Conservation (phyloP, 2,329 filamentous ascomycete genomes). For the Fusarium succisae region DNA sequence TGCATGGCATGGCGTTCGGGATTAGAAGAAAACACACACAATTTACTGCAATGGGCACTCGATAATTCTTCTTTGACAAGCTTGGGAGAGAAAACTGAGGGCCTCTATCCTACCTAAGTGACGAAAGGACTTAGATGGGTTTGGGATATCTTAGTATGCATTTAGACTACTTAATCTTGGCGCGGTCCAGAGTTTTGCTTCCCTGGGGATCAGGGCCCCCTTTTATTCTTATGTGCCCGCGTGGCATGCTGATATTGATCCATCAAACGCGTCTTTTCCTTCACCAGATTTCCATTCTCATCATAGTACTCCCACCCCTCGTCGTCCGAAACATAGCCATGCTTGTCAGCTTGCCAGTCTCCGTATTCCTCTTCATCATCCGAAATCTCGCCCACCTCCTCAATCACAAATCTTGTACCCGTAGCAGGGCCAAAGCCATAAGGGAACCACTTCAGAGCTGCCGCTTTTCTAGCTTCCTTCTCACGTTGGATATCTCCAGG, state of each 20-base stretch:
- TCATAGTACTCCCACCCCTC: neutral
- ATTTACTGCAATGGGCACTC: neutral
- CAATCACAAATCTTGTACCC: slow-evolving; percentile 54
- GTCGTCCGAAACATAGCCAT: slow-evolving; percentile 23
- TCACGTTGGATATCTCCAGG: slow-evolving; percentile 50
- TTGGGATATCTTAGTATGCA: neutral
- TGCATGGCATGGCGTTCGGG: slow-evolving; percentile 42
- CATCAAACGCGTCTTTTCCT: slow-evolving; percentile 11
- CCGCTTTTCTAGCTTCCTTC: slow-evolving; percentile 51
- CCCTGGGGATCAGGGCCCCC: neutral
- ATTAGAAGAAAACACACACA: slow-evolving; percentile 20
- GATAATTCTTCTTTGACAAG: neutral
- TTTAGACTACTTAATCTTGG: neutral
- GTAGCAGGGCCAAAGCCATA: slow-evolving; percentile 57
- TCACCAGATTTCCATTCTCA: slow-evolving; percentile 5
- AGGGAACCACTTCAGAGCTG: slow-evolving; percentile 57
- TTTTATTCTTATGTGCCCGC: neutral
- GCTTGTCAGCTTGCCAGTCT: slow-evolving; percentile 48
- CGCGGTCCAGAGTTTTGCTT: neutral
- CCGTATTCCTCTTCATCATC: slow-evolving; percentile 56
- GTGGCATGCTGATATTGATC: slow-evolving; percentile 21
- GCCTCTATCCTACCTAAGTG: neutral
- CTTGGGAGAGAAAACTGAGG: neutral
- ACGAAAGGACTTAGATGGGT: neutral
- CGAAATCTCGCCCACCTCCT: slow-evolving; percentile 54